phyloP scores from a whole-genome alignment of 116 monocot genomes.

The Iris pallida region DNA sequence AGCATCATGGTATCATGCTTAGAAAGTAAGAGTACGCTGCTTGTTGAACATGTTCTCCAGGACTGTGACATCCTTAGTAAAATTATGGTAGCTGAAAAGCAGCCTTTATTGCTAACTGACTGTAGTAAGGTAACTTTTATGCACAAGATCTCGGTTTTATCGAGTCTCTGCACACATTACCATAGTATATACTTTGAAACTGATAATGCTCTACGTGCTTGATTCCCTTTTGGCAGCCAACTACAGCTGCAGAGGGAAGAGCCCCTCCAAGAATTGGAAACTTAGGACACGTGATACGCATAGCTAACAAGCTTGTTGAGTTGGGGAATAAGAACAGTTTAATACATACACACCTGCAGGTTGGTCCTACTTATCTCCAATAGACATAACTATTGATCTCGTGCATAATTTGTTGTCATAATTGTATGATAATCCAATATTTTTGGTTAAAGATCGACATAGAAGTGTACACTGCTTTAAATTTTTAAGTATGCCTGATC shows the following conservation, averaged over 20 bases:
- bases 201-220: background rate
- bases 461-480: no score
- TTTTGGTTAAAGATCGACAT: no score
- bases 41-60: constrained; percentile 71
- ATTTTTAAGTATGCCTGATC: no score
- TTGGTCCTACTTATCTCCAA: constrained; percentile 3
- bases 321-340: constrained; percentile 42
- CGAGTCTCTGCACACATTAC: background rate
- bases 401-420: no score
- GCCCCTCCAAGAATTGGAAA: constrained; percentile 78
- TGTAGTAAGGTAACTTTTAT: constrained; percentile 33
- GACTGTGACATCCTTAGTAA: constrained; percentile 67
- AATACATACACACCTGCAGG: constrained; percentile 86
- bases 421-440: no score
- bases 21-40: constrained; percentile 61
- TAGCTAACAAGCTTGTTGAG: constrained; percentile 91
- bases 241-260: constrained; percentile 52
- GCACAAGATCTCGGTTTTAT: no score
- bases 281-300: constrained; percentile 79
- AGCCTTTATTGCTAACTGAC: constrained; percentile 32
- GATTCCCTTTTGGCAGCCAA: constrained; percentile 46
- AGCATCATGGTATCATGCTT: constrained; percentile 77
- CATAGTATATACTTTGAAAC: background rate
- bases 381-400: no score
- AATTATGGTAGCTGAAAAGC: constrained; percentile 82